A percentile compares a stretch with the other conserved stretches of the same genome.
These are phyloP conservation scores for Salix koriyanagi DNA, from an alignment of 345 rosid species.

Conservation along the genomic window DNA sequence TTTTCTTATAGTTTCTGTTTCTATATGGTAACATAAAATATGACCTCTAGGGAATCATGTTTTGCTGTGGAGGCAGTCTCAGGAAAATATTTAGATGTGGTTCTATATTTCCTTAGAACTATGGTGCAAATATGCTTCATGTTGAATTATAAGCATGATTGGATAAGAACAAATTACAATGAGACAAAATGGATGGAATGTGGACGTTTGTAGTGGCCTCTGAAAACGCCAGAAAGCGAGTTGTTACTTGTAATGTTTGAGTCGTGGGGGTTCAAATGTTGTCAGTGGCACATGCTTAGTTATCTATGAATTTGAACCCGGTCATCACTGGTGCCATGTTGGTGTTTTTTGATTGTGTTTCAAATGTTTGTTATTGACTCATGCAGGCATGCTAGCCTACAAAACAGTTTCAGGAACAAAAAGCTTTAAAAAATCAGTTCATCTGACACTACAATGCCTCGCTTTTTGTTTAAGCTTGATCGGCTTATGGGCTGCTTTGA, in stretches of 20 bases:
- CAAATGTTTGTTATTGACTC: not conserved
- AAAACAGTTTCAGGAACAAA: conserved; percentile 81
- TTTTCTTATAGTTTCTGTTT: not conserved
- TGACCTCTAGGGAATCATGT: not conserved
- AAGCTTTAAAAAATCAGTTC: conserved; percentile 73
- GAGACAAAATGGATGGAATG: too few relatives aligned
- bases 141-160: too few relatives aligned
- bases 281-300: not conserved
- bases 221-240: too few relatives aligned
- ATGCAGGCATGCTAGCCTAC: conserved; percentile 82
- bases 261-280: not conserved
- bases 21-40: not conserved
- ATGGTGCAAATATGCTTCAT: too few relatives aligned
- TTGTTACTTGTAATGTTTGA: too few relatives aligned
- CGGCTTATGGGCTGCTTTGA: conserved; percentile 87
- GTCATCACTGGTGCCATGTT: not conserved
- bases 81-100: too few relatives aligned
- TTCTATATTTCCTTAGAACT: too few relatives aligned
- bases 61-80: too few relatives aligned
- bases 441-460: conserved; percentile 60
- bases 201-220: too few relatives aligned
- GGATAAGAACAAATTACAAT: too few relatives aligned
- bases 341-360: not conserved
- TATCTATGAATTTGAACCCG: not conserved
- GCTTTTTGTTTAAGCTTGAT: conserved; percentile 61